A percentile compares a stretch with the other conserved stretches of the same genome.
phyloP scores from a whole-genome alignment of 2,329 filamentous ascomycete genomes.

The Chaetomium globosum region DNA sequence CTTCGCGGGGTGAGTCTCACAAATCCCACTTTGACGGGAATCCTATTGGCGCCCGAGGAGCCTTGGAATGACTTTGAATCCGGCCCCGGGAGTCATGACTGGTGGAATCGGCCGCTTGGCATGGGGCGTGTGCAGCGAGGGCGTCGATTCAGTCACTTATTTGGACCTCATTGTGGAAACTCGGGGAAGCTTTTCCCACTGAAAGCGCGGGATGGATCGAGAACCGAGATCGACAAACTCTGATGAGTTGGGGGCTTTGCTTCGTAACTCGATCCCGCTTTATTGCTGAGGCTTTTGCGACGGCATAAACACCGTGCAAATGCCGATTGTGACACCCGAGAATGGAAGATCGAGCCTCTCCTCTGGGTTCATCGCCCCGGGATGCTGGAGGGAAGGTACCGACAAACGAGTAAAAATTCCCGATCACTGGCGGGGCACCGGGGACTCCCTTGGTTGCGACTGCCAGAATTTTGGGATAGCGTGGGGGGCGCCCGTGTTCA shows the following conservation, averaged over 20 bases:
- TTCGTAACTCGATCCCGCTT: not conserved
- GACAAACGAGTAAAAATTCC: constrained; percentile 5
- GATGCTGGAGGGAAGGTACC: not conserved
- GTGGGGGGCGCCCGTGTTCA: constrained; percentile 31
- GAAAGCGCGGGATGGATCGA: constrained; percentile 35
- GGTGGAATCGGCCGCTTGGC: constrained; percentile 30
- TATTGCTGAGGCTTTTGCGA: not conserved
- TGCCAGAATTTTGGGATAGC: constrained; percentile 28
- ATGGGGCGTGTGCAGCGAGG: constrained; percentile 32
- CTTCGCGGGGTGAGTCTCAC: constrained; percentile 30
- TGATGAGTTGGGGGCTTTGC: not conserved
- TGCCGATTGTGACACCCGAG: not conserved
- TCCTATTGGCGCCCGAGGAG: constrained; percentile 33
- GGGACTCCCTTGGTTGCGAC: constrained; percentile 12
- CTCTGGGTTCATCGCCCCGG: not conserved
- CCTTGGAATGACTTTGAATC: constrained; percentile 20
- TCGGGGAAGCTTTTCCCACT: constrained; percentile 33
- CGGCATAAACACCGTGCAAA: not conserved
- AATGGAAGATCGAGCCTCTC: not conserved
- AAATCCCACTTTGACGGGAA: constrained; percentile 30
- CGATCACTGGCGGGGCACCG: constrained; percentile 7
- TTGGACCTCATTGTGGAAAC: constrained; percentile 28
- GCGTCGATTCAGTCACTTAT: constrained; percentile 17
- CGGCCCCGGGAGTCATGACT: constrained; percentile 30
- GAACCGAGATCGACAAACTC: constrained; percentile 15